Percentiles rank a stretch among this genome's conserved stretches.
phyloP scores from a whole-genome alignment of 164 flowering plant species.

The Vitis vinifera region DNA sequence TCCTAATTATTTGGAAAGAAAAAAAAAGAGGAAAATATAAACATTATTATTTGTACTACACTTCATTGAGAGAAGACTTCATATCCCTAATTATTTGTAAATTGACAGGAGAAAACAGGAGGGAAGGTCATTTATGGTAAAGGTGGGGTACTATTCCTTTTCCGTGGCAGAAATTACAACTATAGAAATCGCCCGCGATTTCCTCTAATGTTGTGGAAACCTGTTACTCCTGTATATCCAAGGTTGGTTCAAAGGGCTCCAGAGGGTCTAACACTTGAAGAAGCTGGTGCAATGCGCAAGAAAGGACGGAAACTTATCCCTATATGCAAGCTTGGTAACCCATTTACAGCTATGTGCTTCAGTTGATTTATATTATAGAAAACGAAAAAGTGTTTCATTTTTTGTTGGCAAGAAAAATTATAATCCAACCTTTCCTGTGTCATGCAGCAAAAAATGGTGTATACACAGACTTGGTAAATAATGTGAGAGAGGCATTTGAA shows the following conservation, averaged over 20 bases:
- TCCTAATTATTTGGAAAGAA: too few species aligned
- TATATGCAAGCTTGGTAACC: constrained; percentile 86
- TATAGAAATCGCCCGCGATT: constrained; percentile 68
- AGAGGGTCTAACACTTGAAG: constrained; percentile 75
- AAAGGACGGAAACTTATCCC: constrained; percentile 65
- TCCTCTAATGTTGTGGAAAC: constrained; percentile 97
- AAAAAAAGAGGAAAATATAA: too few species aligned
- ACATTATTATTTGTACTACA: too few species aligned
- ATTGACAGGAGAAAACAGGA: constrained; percentile 80
- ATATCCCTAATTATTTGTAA: neutral
- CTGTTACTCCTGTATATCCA: constrained; percentile 85
- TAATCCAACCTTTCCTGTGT: constrained; percentile 2
- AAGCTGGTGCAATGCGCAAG: constrained; percentile 77
- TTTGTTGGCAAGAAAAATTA: neutral
- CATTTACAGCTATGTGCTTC: neutral
- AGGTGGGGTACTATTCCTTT: constrained; percentile 81
- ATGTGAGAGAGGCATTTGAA: constrained; percentile 91
- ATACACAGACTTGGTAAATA: constrained; percentile 52
- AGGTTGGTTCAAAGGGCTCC: constrained; percentile 66
- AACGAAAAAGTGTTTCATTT: neutral
- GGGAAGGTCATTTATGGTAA: constrained; percentile 71
- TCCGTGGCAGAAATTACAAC: constrained; percentile 95
- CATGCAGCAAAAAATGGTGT: constrained; percentile 77
- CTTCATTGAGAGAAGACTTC: too few species aligned
- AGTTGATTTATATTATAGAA: neutral